Base-by-base conservation (phyloP, 768 basidiomycete genomes). In the Mycena amicta region DNA sequence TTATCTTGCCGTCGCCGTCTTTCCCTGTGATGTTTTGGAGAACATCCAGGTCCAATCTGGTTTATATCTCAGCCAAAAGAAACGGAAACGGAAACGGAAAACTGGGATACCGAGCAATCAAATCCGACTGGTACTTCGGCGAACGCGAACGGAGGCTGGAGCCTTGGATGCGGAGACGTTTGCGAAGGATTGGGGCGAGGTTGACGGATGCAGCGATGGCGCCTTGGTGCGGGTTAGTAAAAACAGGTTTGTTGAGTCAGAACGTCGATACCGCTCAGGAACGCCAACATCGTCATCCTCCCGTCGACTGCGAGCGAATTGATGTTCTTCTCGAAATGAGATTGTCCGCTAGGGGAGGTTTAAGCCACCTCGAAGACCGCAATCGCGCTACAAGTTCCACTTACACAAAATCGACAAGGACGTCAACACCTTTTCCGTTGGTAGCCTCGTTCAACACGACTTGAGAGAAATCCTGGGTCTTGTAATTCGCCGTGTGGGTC, bases 161-260 rank as follows among this genome's bases (percentile, higher is more conserved):
- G 22, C 95, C 94, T 72, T 93, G 88, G 51, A 98, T 88, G 25
- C 87, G 86, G 51, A 97, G 83, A 18, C 94, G 86, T 75, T 95
- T 98, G 72, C 78, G 86, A 56, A 96, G 75, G 53, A 97, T 83
- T 11, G 86, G 87, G 4, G 66, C 66, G 46, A 97, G 74, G 70
- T 88, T 80, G 56, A 85, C 74, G 15, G 73, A 74, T 15, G 80
- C 55, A 16, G 87, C 79, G 18, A 77, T 73, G 28, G 71, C 67
- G 43, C 89, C 89, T 90, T 12, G 12, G 20, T 22, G 41, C 11
- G 20, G 41, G 6, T 67, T 53, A 56, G 26, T 55, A 43, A 22
- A 62, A 50, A 49, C 50, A 59, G 37, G 52, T 66, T 60, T 55
- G 57, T 56, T 41, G 45, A 45, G n/a, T 28, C 46, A 50, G 70